Evolutionary conservation across 441 rosid species (phyloP), one percentile per base, ranked within the genome.

Genomic region (Pelargonium australe): DNA sequence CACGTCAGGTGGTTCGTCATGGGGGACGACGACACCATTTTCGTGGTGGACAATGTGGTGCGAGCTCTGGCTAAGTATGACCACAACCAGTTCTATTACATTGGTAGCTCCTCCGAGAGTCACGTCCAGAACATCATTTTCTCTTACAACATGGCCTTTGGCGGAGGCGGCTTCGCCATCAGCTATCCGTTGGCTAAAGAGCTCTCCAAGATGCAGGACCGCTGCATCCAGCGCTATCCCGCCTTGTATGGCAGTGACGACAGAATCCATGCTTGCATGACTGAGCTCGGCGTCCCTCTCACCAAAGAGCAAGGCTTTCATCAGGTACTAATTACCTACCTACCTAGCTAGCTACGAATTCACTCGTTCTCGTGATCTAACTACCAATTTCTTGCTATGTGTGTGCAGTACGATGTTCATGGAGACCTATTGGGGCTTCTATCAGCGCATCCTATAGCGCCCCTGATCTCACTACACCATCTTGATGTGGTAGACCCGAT

Each of bases 11-110:
- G 95, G 97, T 91, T 88, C 41, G 95, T 91, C 25, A 93, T 91
- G 96, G 97, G 94, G 7, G 97, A 94, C 28, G 99, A 94, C n/a
- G 97, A 94, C 37, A 91, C 97, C 0, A 84, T 91, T n/a, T 94
- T 91, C 55, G 41, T 91, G 8, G 89, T 80, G 17, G 96, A 91
- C 9, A 89, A 89, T 73, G 87, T 87, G 68, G 90, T 85, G 0
- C 84, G 86, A 7, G 84, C 86, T 0, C 81, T 89, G 0, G 81
- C 88, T 0, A 91, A 89, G 61, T 89, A 91, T 58, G 92, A 90
- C 64, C 95, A 88, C 40, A 79, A 76, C 11, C 91, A 87, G 78
- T 80, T 78, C 47, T 89, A 91, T 70, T 94, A 89, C 57, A 78
- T 89, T 0, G 94, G 97, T 73, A 86, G 97, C 82, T 85, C 92